A percentile compares a stretch with the other conserved stretches of the same genome.
These are phyloP conservation scores for Rhododendron mucronatum DNA, from an alignment of 148 eudicot genomes.

Conservation along the genomic window DNA sequence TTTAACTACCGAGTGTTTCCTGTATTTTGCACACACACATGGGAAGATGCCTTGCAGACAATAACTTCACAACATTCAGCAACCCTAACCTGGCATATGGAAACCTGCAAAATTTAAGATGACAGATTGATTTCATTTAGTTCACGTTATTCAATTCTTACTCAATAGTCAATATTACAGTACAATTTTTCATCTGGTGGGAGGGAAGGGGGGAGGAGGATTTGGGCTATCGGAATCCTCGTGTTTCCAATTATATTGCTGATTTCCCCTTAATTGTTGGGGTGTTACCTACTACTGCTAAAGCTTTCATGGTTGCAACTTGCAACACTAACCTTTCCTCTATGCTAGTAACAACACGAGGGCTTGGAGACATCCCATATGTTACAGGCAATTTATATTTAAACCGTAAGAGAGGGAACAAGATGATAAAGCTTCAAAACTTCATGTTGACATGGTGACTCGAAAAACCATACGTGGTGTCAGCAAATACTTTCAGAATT, in stretches of 20 bases:
- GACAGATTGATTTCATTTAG: background rate
- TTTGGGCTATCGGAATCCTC: background rate
- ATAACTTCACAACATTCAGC: background rate
- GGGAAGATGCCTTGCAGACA: background rate
- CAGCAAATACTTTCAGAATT: background rate
- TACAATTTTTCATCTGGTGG: background rate
- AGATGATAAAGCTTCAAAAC: background rate
- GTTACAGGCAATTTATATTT: background rate
- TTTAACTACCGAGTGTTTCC: background rate
- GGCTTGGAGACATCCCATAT: background rate
- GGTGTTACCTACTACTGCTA: background rate
- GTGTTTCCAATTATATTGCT: background rate
- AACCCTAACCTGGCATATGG: background rate
- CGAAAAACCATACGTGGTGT: background rate
- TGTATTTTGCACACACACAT: background rate
- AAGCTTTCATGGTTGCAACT: background rate
- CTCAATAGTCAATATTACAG: no score
- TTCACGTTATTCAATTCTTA: background rate
- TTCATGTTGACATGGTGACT: background rate
- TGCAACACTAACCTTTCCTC: background rate
- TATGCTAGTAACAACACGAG: background rate
- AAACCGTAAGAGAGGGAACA: background rate
- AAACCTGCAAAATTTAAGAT: background rate
- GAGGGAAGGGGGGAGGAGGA: background rate
- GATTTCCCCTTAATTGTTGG: background rate